Evolutionary conservation across 75 land plant genomes (phyloP).

Genomic region (Pseudotsuga menziesii): DNA sequence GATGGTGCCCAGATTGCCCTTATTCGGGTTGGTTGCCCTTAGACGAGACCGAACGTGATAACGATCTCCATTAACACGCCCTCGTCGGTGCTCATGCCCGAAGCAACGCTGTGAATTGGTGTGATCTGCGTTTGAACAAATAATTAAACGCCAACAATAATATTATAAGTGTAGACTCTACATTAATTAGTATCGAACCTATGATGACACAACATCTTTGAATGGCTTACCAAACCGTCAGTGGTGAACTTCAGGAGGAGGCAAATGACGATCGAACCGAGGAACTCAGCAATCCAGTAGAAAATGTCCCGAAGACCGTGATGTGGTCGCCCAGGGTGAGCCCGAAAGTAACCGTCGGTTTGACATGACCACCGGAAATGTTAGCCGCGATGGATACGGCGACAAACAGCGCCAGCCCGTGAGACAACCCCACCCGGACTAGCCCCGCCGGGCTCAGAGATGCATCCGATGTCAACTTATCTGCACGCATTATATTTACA

Average conservation of each 20-base stretch:
- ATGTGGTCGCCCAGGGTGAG: conserved; percentile 63
- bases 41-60: conserved; percentile 42
- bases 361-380: conserved; percentile 78
- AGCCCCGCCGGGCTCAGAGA: conserved; percentile 53
- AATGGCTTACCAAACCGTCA: conserved; percentile 18
- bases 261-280: conserved; percentile 51
- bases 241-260: conserved; percentile 49
- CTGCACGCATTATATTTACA: conserved; percentile 9
- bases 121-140: neutral
- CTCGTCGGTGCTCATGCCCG: conserved; percentile 14
- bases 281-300: conserved; percentile 70
- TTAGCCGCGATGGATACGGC: conserved; percentile 62
- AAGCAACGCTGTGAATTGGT: conserved; percentile 9
- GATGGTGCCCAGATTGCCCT: conserved; percentile 37
- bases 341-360: conserved; percentile 76
- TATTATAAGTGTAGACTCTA: too few relatives aligned
- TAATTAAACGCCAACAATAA: too few relatives aligned
- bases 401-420: conserved; percentile 60
- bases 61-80: conserved; percentile 30
- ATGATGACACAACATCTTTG: too few relatives aligned
- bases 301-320: conserved; percentile 61
- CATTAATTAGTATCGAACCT: too few relatives aligned
- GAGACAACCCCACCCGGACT: conserved; percentile 46
- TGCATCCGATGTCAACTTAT: conserved; percentile 43
- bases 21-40: conserved; percentile 36